Evolutionary conservation across 2,329 filamentous ascomycete genomes (phyloP).

Genomic region (Catunica adiposa): DNA sequence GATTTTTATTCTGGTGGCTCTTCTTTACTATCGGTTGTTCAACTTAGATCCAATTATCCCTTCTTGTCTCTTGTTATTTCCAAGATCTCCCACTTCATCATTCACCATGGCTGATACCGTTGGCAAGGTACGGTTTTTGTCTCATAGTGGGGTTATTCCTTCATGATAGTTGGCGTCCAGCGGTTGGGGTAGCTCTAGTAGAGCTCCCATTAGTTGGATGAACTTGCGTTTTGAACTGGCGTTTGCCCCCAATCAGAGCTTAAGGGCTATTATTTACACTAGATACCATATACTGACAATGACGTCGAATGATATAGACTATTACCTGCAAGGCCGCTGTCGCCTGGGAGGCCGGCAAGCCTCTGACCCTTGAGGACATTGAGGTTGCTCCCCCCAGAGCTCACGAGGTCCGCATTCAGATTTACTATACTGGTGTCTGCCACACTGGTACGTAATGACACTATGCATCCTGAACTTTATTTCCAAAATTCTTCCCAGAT

Average conservation of each 20-base stretch:
- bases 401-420: conserved; percentile 90
- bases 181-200: neutral
- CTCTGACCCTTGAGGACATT: conserved; percentile 75
- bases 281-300: neutral
- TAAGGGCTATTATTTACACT: neutral
- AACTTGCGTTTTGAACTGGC: neutral
- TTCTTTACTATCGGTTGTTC: neutral
- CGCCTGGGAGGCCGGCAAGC: conserved; percentile 90
- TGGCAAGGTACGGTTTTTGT: conserved; percentile 10
- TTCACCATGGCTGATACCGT: conserved; percentile 15
- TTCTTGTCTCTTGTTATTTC: neutral
- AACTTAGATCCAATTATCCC: neutral
- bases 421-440: conserved; percentile 96
- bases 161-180: neutral
- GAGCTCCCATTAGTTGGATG: neutral
- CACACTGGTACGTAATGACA: conserved; percentile 55
- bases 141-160: neutral
- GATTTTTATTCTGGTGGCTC: neutral
- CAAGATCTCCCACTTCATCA: neutral
- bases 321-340: conserved; percentile 96
- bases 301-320: conserved; percentile 36
- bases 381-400: conserved; percentile 81
- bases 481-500: neutral
- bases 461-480: neutral
- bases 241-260: neutral